A percentile compares a stretch with the other conserved stretches of the same genome.
Conservation (phyloP, 495 filamentous ascomycete genomes). For the Friedmanniomyces endolithicus region DNA sequence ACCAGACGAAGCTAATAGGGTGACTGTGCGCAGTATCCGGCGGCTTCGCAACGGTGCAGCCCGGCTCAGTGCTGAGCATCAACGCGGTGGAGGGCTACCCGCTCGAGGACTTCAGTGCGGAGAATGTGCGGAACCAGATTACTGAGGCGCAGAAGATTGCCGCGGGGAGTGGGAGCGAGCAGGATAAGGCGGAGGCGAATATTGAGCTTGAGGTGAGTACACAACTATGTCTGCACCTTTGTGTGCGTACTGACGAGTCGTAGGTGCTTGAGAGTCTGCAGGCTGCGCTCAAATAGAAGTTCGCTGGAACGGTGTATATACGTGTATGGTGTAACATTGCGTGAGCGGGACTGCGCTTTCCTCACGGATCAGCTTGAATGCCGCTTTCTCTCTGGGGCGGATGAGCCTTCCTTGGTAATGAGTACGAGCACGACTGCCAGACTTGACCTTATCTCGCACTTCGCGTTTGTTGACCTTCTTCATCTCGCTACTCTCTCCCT, state of each 20-base stretch:
- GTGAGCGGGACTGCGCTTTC: neutral
- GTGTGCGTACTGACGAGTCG: neutral
- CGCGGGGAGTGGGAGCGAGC: slow-evolving; percentile 80
- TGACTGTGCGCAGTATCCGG: slow-evolving; percentile 60
- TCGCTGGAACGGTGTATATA: slow-evolving; percentile 15
- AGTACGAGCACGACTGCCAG: neutral
- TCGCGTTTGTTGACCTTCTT: neutral
- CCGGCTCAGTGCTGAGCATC: slow-evolving; percentile 87
- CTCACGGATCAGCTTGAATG: neutral
- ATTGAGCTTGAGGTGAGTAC: slow-evolving; percentile 84
- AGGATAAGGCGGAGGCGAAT: slow-evolving; percentile 96
- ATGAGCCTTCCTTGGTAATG: neutral
- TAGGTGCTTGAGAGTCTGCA: slow-evolving; percentile 36
- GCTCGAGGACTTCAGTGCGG: slow-evolving; percentile 87
- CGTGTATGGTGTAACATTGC: slow-evolving; percentile 9
- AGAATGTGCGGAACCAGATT: slow-evolving; percentile 69
- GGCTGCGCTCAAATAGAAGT: slow-evolving; percentile 33
- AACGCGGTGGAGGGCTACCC: slow-evolving; percentile 92
- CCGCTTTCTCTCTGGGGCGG: neutral
- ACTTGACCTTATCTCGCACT: too few species aligned
- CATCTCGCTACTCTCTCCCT: neutral
- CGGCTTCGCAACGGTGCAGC: slow-evolving; percentile 94
- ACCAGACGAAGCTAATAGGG: neutral
- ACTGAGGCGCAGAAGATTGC: slow-evolving; percentile 92
- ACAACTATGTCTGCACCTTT: neutral